Base-by-base conservation (phyloP, 768 basidiomycete genomes). In the Phanerochaete carnosa region DNA sequence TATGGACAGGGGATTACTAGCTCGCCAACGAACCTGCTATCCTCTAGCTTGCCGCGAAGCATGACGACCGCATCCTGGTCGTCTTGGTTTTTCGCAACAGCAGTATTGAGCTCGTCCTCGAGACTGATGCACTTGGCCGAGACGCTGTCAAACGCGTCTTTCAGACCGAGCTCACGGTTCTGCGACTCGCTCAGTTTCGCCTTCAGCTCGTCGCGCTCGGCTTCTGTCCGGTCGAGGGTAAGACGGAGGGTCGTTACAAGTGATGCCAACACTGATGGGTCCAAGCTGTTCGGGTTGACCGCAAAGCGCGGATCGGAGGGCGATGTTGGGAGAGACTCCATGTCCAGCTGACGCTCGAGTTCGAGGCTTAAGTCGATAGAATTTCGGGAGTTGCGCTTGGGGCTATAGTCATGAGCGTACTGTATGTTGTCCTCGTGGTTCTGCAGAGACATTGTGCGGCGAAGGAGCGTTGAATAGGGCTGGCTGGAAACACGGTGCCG, bases 331-430 rank as follows among this genome's bases (percentile, higher is more conserved):
- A 84, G 79, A 3, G 83, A 83, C 53, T 90, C 89, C 68, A 80
- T 78, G 47, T 85, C 79, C 43, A 94, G 82, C 73, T 91, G 84
- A 55, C 82, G 85, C 70, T 94, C 92, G 63, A 94, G 84, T 66
- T 90, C 90, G 62, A 94, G 81, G 51, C 84, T 83, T 62, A 90
- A 82, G 74, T 94, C 91, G 69, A 92, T 90, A 32, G 89, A 90
- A 50, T 68, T 74, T 16, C 72, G 74, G 30, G 89, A 90, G 51
- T 67, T 74, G 12, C 71, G 74, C 1, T 76, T 76, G 52, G 71
- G 65, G 39, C 19, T 43, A 22, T 70, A 60, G n/a, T 66, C 64
- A 23, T 59, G 50, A 37, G 67, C 60, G 55, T 62, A 61, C 16
- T 58, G 57, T 26, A 43, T 37, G 8, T 47, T 32, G 45, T 63